These are phyloP conservation scores for Gossypium sturtianum DNA, from an alignment of 345 rosid genomes.

Conservation along the genomic window DNA sequence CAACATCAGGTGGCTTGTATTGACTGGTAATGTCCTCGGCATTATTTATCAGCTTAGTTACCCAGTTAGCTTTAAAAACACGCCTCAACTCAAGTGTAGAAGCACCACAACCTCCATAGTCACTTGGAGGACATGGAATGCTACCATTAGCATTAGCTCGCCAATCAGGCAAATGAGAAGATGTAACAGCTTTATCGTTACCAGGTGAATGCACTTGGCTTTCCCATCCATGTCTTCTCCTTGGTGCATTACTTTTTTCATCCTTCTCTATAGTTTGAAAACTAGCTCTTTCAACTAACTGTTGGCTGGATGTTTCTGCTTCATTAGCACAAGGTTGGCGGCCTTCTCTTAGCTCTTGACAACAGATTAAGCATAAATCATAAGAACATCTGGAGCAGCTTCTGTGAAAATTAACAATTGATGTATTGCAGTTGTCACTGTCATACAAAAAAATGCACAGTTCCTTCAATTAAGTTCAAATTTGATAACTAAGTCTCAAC, in stretches of 20 bases:
- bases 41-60: constrained; percentile 32
- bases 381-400: constrained; percentile 46
- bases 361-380: constrained; percentile 54
- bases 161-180: constrained; percentile 25
- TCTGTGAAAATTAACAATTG: constrained; percentile 45
- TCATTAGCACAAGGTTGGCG: constrained; percentile 17
- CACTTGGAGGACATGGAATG: constrained; percentile 61
- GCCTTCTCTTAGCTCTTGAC: constrained; percentile 37
- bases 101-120: constrained; percentile 52
- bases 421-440: constrained; percentile 54
- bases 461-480: neutral
- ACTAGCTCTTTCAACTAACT: constrained; percentile 18
- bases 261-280: constrained; percentile 16
- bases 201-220: neutral
- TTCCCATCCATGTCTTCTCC: constrained; percentile 10
- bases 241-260: constrained; percentile 7
- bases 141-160: constrained; percentile 39
- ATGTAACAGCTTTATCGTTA: neutral
- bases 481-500: neutral
- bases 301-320: constrained; percentile 19
- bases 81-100: constrained; percentile 45
- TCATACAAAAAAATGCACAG: constrained; percentile 9
- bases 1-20: constrained; percentile 27
- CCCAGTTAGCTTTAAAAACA: constrained; percentile 40
- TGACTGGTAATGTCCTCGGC: constrained; percentile 39